Base-by-base conservation (phyloP, 2,329 filamentous ascomycete genomes). In the Talaromyces sp. region DNA sequence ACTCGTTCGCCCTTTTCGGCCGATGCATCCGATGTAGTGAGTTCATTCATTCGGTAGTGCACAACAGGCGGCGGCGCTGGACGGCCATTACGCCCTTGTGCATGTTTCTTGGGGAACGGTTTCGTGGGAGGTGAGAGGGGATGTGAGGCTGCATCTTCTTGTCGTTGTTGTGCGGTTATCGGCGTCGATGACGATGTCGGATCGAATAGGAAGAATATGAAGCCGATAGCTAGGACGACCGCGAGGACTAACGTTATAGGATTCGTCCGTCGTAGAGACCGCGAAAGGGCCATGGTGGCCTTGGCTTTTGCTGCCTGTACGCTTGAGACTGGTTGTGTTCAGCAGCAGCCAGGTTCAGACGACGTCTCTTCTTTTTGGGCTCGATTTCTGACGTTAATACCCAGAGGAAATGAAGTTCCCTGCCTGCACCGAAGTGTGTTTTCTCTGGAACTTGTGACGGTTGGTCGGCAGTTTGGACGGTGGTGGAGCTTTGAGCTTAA, bases 11-110 rank as follows among this genome's bases (percentile, higher is more conserved):
- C 80, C 70, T 96, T 94, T 62, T 81, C 83, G 53, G 91, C 78
- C 1, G 94, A 90, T 63, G 89, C 82, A 53, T 81, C 73, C 19
- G 92, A 89, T 59, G 89, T 89, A 43, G 92, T 97, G 65, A 97
- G 84, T 75, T 93, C 92, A 80, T 97, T 97, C 76, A 99, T 87
- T 73, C 95, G 86, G 79, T 97, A 97, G 73, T 90, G 91, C 37
- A 89, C 84, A 48, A 99, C 92, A 8, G 93, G 92, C 56, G 93
- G 91, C 51, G 91, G 88, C 43, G 80, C 78, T 57, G 75, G 70
- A 64, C 75, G 80, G 60, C 72, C 81, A 69, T 79, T 82, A 31
- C 66, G 61, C 48, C 68, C 66, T 28, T 67, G 39, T 59, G 75
- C 76, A 64, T 84, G 83, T 22, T 82, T 77, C 70, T 91, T 92